Evolutionary conservation across 495 filamentous ascomycete species (phyloP), one percentile per base, ranked within the genome.

Genomic region (Penicillium pulvis): DNA sequence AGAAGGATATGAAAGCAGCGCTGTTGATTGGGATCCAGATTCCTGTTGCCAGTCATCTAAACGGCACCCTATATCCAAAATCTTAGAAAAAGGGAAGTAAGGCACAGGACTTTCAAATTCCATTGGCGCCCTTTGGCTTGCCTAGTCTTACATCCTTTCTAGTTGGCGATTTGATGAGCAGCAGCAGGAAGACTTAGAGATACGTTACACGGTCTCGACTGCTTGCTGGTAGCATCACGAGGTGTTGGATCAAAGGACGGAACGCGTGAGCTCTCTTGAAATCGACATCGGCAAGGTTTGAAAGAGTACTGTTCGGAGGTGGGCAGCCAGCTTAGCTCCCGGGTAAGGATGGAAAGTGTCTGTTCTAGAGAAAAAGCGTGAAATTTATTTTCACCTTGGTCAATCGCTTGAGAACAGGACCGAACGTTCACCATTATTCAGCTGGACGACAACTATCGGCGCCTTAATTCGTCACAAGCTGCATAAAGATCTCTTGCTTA

Each of bases 131-230:
- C 33, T 58, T 12, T 45, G 42, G 41, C 17, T 58, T 46, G 41
- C 26, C 28, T 58, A 41, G 56, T 31, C 35, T 11, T 48, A 53
- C 14, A 41, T 58, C 12, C 56, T 58, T 10, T 58, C 56, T 39
- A 46, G 46, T 3, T 41, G 49, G 6, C 49, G 20, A 23, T 23
- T 58, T n/a, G 42, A 53, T 39, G 49, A 58, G 26, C 33, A 11
- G 10, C 33, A 36, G 33, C 33, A 36, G 10, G 30, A 26, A 28
- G 49, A 49, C 6, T 26, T 43, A 17, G 49, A 17, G 3, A 12
- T 5, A n/a, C 4, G 2, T 12, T 16, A n/a, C 36, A 41, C 4
- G 3, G 3, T 0, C 1, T 41, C 36, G 35, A 2, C 33, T 14
- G 33, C 9, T 6, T 11, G 9, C 3, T 36, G 33, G 33, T 8